phyloP scores from a whole-genome alignment of 2,329 filamentous ascomycete species.

The Penicillium janthinellum region DNA sequence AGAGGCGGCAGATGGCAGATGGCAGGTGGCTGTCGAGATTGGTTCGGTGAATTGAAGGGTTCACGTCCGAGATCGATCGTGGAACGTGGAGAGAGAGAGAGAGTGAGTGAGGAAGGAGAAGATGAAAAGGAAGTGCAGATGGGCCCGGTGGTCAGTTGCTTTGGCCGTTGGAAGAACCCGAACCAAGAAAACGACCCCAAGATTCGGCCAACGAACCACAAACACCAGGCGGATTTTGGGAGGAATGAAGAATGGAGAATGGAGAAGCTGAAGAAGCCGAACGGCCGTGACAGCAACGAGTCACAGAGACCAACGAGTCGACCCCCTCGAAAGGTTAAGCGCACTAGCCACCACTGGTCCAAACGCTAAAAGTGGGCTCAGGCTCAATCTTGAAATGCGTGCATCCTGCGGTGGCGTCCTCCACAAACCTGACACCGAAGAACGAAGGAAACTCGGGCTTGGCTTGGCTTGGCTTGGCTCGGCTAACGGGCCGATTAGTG shows the following conservation, averaged over 20 bases:
- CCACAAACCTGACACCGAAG: neutral
- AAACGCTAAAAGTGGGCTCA: slow-evolving; percentile 8
- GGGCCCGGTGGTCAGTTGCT: neutral
- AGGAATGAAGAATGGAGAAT: slow-evolving; percentile 9
- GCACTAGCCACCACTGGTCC: slow-evolving; percentile 11
- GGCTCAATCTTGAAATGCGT: slow-evolving; percentile 6
- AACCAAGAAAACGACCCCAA: neutral
- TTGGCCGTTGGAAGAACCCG: neutral
- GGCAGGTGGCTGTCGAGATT: slow-evolving; percentile 3
- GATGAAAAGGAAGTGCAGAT: neutral
- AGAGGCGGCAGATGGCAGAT: slow-evolving; percentile 8
- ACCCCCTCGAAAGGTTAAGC: slow-evolving; percentile 17
- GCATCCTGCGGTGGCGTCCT: slow-evolving; percentile 6
- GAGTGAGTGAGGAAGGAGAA: neutral
- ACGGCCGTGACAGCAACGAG: slow-evolving; percentile 21
- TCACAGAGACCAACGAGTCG: slow-evolving; percentile 4
- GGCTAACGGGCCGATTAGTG: neutral
- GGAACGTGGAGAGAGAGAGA: slow-evolving; percentile 4
- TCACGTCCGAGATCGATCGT: slow-evolving; percentile 7
- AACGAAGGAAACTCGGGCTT: neutral
- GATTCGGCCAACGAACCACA: neutral
- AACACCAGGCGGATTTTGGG: neutral
- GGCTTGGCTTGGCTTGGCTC: neutral
- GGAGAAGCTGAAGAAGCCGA: slow-evolving; percentile 13
- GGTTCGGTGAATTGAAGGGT: slow-evolving; percentile 10